Conservation (phyloP, 1,139 yeast species). For the Zygoascus hellenicus region DNA sequence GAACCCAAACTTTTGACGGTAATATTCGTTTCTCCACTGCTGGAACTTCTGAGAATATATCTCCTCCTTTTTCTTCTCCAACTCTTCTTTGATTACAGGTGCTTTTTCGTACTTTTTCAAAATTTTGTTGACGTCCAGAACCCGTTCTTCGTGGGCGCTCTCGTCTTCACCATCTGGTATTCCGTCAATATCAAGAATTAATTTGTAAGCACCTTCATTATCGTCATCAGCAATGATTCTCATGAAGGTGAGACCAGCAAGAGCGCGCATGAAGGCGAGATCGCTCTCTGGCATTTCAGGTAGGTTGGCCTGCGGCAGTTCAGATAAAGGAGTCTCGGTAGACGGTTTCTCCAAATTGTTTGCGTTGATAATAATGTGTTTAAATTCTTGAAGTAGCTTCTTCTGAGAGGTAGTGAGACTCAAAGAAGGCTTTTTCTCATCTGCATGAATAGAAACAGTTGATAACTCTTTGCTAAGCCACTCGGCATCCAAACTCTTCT, state of each 20-base stretch:
- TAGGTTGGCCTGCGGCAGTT: conserved; percentile 12
- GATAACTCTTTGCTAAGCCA: conserved; percentile 88
- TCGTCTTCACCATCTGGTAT: conserved; percentile 61
- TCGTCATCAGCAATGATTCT: conserved; percentile 23
- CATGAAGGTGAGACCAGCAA: conserved; percentile 25
- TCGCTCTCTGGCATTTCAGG: conserved; percentile 22
- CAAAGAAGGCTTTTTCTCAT: conserved; percentile 43
- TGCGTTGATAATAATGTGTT: conserved; percentile 24
- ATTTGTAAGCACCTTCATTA: conserved; percentile 15
- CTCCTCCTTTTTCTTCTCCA: conserved; percentile 55
- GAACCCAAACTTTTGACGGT: conserved; percentile 64
- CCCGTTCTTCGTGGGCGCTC: conserved; percentile 35
- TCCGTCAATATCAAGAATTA: conserved; percentile 63
- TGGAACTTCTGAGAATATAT: conserved; percentile 69
- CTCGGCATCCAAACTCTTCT: conserved; percentile 71
- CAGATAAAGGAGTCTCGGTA: neutral
- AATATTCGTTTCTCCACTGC: conserved; percentile 78
- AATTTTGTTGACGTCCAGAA: conserved; percentile 24
- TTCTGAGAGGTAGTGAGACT: conserved; percentile 66
- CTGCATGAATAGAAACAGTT: conserved; percentile 69
- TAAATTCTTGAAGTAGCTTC: conserved; percentile 25
- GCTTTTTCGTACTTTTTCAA: conserved; percentile 67
- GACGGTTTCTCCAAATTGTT: conserved; percentile 18
- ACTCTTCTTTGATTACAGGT: conserved; percentile 57
- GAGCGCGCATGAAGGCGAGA: conserved; percentile 25